Percentiles rank a stretch among this genome's conserved stretches.
Evolutionary conservation across 257 asterid species (phyloP).

Genomic region (Plantago ovata): DNA sequence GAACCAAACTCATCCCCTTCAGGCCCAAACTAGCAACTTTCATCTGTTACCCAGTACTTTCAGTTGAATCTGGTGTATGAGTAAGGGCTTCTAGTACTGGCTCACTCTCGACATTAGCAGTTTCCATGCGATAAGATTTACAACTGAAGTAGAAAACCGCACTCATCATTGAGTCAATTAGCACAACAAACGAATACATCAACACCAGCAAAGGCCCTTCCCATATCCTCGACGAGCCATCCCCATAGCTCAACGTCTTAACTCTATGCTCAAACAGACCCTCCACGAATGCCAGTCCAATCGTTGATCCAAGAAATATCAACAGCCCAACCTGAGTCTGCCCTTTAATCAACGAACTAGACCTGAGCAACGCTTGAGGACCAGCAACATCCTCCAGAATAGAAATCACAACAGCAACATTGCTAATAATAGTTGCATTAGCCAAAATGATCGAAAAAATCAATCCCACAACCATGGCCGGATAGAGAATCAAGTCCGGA

Average conservation of each 20-base stretch:
- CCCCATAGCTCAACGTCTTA: slow-evolving; percentile 84
- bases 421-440: slow-evolving; percentile 70
- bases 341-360: slow-evolving; percentile 74
- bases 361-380: slow-evolving; percentile 71
- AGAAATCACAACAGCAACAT: slow-evolving; percentile 74
- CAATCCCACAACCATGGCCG: slow-evolving; percentile 74
- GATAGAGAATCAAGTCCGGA: slow-evolving; percentile 63
- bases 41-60: slow-evolving; percentile 23
- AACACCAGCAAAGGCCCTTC: slow-evolving; percentile 91
- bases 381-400: slow-evolving; percentile 86
- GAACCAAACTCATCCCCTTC: slow-evolving; percentile 1
- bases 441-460: slow-evolving; percentile 68
- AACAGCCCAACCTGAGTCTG: slow-evolving; percentile 86
- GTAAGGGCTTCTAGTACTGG: slow-evolving; percentile 59
- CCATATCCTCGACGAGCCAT: slow-evolving; percentile 91
- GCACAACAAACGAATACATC: slow-evolving; percentile 77
- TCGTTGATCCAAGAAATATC: slow-evolving; percentile 85
- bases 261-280: slow-evolving; percentile 92
- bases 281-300: slow-evolving; percentile 85
- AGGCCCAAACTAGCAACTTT: slow-evolving; percentile 7
- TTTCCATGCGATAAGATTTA: slow-evolving; percentile 71
- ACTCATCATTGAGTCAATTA: slow-evolving; percentile 86
- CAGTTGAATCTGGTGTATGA: slow-evolving; percentile 34
- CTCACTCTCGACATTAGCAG: slow-evolving; percentile 47
- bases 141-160: slow-evolving; percentile 93